These are phyloP conservation scores for Diddensiella caesifluorescens DNA, from an alignment of 805 yeast species.

Conservation along the genomic window DNA sequence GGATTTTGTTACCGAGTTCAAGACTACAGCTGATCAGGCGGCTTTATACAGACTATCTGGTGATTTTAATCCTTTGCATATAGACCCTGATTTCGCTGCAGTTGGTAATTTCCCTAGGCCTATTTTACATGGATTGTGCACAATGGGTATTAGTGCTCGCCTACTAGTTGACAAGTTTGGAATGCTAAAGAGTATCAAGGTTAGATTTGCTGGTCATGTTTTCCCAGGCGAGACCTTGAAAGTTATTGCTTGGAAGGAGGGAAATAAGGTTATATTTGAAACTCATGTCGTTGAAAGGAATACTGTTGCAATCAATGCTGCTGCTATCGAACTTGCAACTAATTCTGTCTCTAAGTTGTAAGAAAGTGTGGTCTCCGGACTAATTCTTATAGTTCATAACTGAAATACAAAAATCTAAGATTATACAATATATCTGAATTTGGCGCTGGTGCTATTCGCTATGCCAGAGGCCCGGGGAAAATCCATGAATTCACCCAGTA, in stretches of 20 bases:
- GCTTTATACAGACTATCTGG: slow-evolving; percentile 88
- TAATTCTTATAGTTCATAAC: background rate
- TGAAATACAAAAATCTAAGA: background rate
- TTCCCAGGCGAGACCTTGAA: slow-evolving; percentile 90
- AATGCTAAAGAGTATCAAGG: slow-evolving; percentile 75
- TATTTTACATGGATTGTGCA: slow-evolving; percentile 87
- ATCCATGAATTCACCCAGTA: slow-evolving; percentile 5
- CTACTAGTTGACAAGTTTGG: slow-evolving; percentile 77
- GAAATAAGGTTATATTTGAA: slow-evolving; percentile 69
- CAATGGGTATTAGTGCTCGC: slow-evolving; percentile 78
- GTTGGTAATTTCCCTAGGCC: slow-evolving; percentile 83
- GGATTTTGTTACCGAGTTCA: slow-evolving; percentile 55
- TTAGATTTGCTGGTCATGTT: slow-evolving; percentile 83
- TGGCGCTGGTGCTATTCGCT: slow-evolving; percentile 13
- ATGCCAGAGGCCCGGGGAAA: slow-evolving; percentile 9
- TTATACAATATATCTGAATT: slow-evolving; percentile 19
- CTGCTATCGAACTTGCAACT: slow-evolving; percentile 61
- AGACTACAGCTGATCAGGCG: slow-evolving; percentile 69
- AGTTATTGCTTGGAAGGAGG: slow-evolving; percentile 79
- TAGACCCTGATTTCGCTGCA: slow-evolving; percentile 85
- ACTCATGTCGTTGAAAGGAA: slow-evolving; percentile 75
- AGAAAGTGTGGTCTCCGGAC: background rate
- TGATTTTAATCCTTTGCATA: slow-evolving; percentile 91
- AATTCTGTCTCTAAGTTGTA: slow-evolving; percentile 10
- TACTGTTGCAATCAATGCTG: slow-evolving; percentile 74